Conservation (phyloP, 306 rosid species). For the Urtica urens region DNA sequence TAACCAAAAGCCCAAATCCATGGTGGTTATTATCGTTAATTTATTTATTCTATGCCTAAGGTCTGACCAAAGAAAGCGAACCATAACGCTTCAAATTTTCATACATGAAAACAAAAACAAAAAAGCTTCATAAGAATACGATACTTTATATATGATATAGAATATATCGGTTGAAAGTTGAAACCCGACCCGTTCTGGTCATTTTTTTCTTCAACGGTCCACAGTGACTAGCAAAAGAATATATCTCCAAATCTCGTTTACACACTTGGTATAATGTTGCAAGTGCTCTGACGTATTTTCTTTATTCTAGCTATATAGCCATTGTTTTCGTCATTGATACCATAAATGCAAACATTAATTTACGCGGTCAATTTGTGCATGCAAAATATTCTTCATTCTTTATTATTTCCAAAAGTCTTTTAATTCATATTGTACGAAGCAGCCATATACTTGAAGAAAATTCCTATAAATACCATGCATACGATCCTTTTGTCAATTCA, state of each 20-base stretch:
- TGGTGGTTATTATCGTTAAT: not conserved
- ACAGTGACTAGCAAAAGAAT: not conserved
- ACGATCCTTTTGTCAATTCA: not conserved
- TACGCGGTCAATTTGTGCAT: not conserved
- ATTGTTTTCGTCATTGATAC: not conserved
- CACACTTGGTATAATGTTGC: too few relatives aligned
- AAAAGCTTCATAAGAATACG: too few relatives aligned
- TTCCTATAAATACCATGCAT: not conserved
- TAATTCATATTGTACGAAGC: too few relatives aligned
- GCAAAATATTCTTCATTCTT: not conserved
- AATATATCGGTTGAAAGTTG: too few relatives aligned
- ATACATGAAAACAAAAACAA: too few relatives aligned
- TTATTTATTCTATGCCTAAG: not conserved
- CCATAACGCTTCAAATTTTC: too few relatives aligned
- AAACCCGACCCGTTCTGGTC: not conserved
- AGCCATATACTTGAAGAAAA: not conserved
- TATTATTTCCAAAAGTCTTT: not conserved
- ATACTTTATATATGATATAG: too few relatives aligned
- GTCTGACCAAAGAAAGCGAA: not conserved
- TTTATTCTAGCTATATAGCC: not conserved
- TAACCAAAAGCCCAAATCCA: conserved; percentile 9
- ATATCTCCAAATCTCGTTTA: not conserved
- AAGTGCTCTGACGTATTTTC: not conserved
- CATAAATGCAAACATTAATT: not conserved
- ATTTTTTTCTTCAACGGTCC: conserved; percentile 1